Base-by-base conservation (phyloP, 1,284 basidiomycete genomes). In the Cryptococcus sp. region DNA sequence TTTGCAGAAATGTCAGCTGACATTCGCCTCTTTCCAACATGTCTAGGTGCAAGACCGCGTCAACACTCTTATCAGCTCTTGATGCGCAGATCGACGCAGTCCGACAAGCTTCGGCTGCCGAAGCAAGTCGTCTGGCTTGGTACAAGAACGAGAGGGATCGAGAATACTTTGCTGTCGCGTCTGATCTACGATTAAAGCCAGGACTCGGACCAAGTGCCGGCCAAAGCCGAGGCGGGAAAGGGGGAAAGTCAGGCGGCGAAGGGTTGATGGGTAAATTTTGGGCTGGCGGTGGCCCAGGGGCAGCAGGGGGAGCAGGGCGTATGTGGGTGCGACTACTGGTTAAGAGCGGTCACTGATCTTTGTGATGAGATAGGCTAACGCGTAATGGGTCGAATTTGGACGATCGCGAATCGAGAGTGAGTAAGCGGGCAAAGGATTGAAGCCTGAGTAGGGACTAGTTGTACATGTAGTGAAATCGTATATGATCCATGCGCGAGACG, bases 31-130 rank as follows among this genome's bases (percentile, higher is more conserved):
- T 40, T 43, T 19, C 38, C 62, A 25, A 5, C 46, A 91, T 34
- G 29, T 10, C 13, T 34, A 34, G 89, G 89, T 86, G 87, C 26
- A 79, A 81, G 7, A 91, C 88, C 16, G 90, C 90, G 1, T 81
- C 85, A n/a, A 75, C 79, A 5, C 80, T 86, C 16, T 76, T 86
- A 46, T 69, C 81, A n/a, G 80, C 84, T 3, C 80, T 86, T 13
- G 84, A 86, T 53, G 54, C 61, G 22, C 68, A 72, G 39, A 78
- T 78, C 40, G 45, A 49, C 19, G 26, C 34, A 16, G 46, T 59
- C 37, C 60, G 64, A 41, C 39, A 49, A 16, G 40, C 19, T 11
- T 47, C 63, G 3, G 47, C 47, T 16, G 40, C 22, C 6, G 62
- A 66, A 25, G 20, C 54, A 6, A 43, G 46, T 10, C 25, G 40